phyloP scores from a whole-genome alignment of 1,284 basidiomycete genomes.

The Apiotrichum montevideense region DNA sequence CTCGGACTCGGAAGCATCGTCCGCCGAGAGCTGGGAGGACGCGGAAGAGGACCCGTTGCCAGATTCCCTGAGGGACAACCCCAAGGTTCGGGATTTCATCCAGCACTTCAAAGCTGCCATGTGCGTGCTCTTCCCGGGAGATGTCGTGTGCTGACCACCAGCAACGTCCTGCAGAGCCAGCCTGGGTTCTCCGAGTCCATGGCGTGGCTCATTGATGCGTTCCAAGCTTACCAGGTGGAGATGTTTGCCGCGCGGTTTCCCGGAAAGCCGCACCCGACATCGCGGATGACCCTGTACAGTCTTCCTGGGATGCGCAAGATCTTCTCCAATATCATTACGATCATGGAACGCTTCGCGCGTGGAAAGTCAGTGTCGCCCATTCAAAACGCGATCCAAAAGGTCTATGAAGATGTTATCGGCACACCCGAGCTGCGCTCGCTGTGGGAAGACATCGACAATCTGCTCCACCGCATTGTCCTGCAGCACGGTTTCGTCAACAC shows the following conservation, averaged over 20 bases:
- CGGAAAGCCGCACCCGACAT: not conserved
- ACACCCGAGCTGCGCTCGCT: not conserved
- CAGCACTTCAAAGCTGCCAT: slow-evolving; percentile 3
- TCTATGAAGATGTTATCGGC: slow-evolving; percentile 7
- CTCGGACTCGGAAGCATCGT: not conserved
- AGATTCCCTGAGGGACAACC: not conserved
- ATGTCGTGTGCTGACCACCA: not conserved
- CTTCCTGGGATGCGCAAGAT: not conserved
- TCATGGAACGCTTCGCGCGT: slow-evolving; percentile 11
- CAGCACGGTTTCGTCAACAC: slow-evolving; percentile 4
- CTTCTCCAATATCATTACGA: slow-evolving; percentile 3
- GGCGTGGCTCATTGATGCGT: slow-evolving; percentile 16
- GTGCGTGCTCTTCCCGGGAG: not conserved
- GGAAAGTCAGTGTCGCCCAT: slow-evolving; percentile 3
- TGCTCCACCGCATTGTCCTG: slow-evolving; percentile 4
- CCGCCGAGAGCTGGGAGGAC: not conserved
- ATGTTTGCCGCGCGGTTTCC: not conserved
- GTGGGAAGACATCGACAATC: slow-evolving; percentile 3
- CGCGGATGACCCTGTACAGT: not conserved
- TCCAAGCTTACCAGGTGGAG: slow-evolving; percentile 11
- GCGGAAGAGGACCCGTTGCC: not conserved
- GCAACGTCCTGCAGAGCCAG: slow-evolving; percentile 1
- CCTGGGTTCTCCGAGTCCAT: slow-evolving; percentile 8
- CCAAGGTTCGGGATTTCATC: not conserved
- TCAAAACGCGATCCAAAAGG: slow-evolving; percentile 7